phyloP scores from a whole-genome alignment of 2,329 filamentous ascomycete genomes.

The Fusarium chlamydosporum region DNA sequence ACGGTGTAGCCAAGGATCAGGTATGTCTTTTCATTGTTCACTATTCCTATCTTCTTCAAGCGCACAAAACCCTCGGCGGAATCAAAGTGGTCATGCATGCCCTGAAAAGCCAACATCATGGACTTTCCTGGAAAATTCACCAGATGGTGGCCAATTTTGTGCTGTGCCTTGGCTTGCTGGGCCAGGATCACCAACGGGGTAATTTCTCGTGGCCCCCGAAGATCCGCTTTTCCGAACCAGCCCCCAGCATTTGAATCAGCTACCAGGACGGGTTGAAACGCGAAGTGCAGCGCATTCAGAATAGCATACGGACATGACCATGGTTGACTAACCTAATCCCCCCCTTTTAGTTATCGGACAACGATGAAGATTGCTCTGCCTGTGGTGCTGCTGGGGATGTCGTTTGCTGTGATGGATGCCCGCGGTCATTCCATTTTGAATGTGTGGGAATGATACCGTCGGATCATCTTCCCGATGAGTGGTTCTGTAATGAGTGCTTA shows the following conservation, averaged over 20 bases:
- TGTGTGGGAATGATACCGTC: constrained; percentile 87
- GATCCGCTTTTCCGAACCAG: constrained; percentile 50
- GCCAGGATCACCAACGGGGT: constrained; percentile 38
- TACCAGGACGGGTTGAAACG: constrained; percentile 31
- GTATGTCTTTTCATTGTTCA: constrained; percentile 56
- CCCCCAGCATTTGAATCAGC: constrained; percentile 39
- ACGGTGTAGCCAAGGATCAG: constrained; percentile 67
- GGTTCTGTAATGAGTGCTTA: constrained; percentile 85
- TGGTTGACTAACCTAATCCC: constrained; percentile 53
- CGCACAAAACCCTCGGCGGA: neutral
- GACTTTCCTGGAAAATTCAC: constrained; percentile 20
- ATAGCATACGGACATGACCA: constrained; percentile 22
- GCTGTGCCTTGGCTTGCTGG: constrained; percentile 25
- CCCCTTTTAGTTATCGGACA: constrained; percentile 67
- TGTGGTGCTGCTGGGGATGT: constrained; percentile 88
- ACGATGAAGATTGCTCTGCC: constrained; percentile 90
- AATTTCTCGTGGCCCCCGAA: constrained; percentile 49
- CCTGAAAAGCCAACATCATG: constrained; percentile 12
- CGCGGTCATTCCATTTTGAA: constrained; percentile 88
- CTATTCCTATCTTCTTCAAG: neutral
- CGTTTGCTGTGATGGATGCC: constrained; percentile 94
- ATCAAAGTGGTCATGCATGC: neutral
- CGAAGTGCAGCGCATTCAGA: constrained; percentile 33
- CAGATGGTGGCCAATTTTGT: constrained; percentile 42
- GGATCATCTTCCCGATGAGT: constrained; percentile 78